Percentiles rank a stretch among this genome's conserved stretches.
Evolutionary conservation across 495 filamentous ascomycete species (phyloP).

Genomic region (Pseudoneurospora amorphoporcata): DNA sequence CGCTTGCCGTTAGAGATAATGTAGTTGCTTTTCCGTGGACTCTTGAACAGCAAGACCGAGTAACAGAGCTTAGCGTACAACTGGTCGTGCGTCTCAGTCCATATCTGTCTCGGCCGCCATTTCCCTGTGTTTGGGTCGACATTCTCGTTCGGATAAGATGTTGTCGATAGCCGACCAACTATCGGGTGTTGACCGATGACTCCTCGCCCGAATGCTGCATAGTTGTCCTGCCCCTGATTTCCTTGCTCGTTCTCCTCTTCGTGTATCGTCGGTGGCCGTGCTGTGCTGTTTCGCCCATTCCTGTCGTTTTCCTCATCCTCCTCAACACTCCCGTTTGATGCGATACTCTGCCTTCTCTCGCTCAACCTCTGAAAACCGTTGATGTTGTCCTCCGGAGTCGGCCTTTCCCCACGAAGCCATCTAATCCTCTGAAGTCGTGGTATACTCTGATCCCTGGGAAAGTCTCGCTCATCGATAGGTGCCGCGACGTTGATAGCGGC

Average conservation of each 20-base stretch:
- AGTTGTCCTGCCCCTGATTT: slow-evolving; percentile 4
- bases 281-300: not conserved
- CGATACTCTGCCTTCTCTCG: slow-evolving; percentile 7
- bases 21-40: slow-evolving; percentile 36
- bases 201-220: not conserved
- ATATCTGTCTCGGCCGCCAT: slow-evolving; percentile 37
- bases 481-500: slow-evolving; percentile 52
- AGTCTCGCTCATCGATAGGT: slow-evolving; percentile 48
- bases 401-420: slow-evolving; percentile 22
- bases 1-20: slow-evolving; percentile 35
- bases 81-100: slow-evolving; percentile 40
- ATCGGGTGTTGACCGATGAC: slow-evolving; percentile 12
- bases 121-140: slow-evolving; percentile 33
- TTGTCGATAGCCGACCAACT: slow-evolving; percentile 19
- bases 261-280: not conserved
- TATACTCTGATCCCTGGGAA: slow-evolving; percentile 45
- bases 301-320: slow-evolving; percentile 4
- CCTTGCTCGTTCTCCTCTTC: slow-evolving; percentile 7
- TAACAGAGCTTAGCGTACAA: slow-evolving; percentile 45
- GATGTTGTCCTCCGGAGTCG: slow-evolving; percentile 15
- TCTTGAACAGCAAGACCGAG: slow-evolving; percentile 34
- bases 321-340: not conserved
- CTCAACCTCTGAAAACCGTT: slow-evolving; percentile 14
- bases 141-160: slow-evolving; percentile 25
- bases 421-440: slow-evolving; percentile 33